Percentiles rank a stretch among this genome's conserved stretches.
Evolutionary conservation across 805 yeast genomes (phyloP).

Genomic region (Starmerella cellae): DNA sequence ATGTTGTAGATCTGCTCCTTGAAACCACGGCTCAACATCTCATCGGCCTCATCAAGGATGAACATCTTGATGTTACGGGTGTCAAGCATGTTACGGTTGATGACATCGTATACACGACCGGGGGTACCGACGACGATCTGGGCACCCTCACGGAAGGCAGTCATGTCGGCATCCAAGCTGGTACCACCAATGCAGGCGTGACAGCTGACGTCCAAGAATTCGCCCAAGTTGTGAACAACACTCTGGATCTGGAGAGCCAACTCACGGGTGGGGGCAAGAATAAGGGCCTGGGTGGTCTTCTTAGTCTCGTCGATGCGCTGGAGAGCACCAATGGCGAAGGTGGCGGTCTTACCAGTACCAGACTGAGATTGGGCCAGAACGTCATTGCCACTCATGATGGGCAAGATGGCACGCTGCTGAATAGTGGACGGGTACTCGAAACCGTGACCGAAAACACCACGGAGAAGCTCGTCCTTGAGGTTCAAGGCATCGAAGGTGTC

Average conservation of each 20-base stretch:
- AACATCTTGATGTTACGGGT: conserved; percentile 83
- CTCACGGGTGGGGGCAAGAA: conserved; percentile 95
- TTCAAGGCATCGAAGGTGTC: conserved; percentile 61
- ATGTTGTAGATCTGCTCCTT: conserved; percentile 92
- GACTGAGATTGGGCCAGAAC: conserved; percentile 85
- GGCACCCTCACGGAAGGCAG: conserved; percentile 70
- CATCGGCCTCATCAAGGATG: conserved; percentile 97
- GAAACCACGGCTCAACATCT: conserved; percentile 84
- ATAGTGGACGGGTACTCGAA: conserved; percentile 95
- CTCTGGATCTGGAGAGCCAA: conserved; percentile 91
- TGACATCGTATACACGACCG: conserved; percentile 94
- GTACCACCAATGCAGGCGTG: conserved; percentile 99
- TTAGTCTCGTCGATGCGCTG: conserved; percentile 52
- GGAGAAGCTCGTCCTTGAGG: conserved; percentile 56
- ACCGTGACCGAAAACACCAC: conserved; percentile 63
- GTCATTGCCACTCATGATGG: conserved; percentile 87
- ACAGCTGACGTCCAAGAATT: conserved; percentile 76
- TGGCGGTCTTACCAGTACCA: conserved; percentile 86
- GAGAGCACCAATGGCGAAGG: conserved; percentile 56
- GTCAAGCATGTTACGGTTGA: conserved; percentile 71
- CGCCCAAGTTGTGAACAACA: conserved; percentile 80
- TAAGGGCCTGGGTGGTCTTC: conserved; percentile 79
- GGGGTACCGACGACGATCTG: conserved; percentile 97
- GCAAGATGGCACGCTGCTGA: conserved; percentile 93
- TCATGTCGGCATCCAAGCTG: conserved; percentile 72